Base-by-base conservation (phyloP, 2,329 filamentous ascomycete genomes). In the Canariomyces notabilis region DNA sequence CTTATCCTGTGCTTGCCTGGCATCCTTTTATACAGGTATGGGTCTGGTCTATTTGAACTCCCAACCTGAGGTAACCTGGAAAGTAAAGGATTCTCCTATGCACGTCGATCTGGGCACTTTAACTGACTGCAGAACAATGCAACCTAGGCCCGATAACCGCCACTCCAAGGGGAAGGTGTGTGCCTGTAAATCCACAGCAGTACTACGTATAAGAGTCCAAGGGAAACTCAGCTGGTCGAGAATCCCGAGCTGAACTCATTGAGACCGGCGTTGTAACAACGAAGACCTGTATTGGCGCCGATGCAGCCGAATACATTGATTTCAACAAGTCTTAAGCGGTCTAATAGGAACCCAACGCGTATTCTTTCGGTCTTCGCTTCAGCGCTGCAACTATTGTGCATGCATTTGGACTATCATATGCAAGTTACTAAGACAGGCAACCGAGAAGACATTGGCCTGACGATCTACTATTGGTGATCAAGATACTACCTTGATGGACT, bases 91-190 rank as follows among this genome's bases (percentile, higher is more conserved):
- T n/a, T n/a, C n/a, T n/a, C n/a, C n/a, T n/a, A 44, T 34, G 46
- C 37, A 32, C 11, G 12, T 37, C 26, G 42, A 42, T 38, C 46
- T 45, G 38, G 42, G 41, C 37, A 29, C n/a, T 48, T 16, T 48
- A 12, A n/a, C 20, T 22, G 34, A 5, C 33, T 15, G 29, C 34
- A 21, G 42, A 49, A 34, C 18, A 39, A 49, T 49, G 47, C 35
- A 45, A 49, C 47, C 37, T 16, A 15, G 42, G 5, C 31, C 38
- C 42, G 42, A 45, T 45, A 45, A 42, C 45, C 38, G 16, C 46
- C 37, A 34, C 42, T 18, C n/a, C 21, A n/a, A 16, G 14, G 16
- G 33, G 33, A 42, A 40, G 36, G 36, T 22, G 21, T 35, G 21
- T 21, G 36, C 20, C 15, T 14, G 8, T 32, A 18, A 6, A 15